Percentiles rank a stretch among this genome's conserved stretches.
These are phyloP conservation scores for Penicillium sp. DNA, from an alignment of 2,329 filamentous ascomycete species.

Conservation along the genomic window DNA sequence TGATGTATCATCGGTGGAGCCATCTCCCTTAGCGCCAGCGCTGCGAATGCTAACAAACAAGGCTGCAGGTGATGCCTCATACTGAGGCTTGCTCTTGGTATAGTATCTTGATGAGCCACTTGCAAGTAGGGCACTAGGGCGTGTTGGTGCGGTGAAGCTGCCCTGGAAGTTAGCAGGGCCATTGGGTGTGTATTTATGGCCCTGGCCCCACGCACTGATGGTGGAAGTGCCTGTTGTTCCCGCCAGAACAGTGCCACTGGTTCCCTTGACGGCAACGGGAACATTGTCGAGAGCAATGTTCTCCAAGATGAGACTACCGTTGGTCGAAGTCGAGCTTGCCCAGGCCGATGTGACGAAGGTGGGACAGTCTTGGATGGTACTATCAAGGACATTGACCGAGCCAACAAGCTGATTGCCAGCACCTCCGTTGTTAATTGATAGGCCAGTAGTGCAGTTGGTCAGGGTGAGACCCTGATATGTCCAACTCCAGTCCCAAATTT, in stretches of 20 bases:
- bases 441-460: slow-evolving; percentile 59
- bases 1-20: slow-evolving; percentile 63
- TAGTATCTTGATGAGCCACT: slow-evolving; percentile 52
- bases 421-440: slow-evolving; percentile 57
- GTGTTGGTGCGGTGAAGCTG: slow-evolving; percentile 49
- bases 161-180: slow-evolving; percentile 55
- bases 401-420: slow-evolving; percentile 56
- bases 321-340: slow-evolving; percentile 49
- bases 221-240: slow-evolving; percentile 44
- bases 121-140: slow-evolving; percentile 54
- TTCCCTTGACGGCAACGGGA: slow-evolving; percentile 49
- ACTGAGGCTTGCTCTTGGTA: slow-evolving; percentile 61
- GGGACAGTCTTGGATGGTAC: slow-evolving; percentile 56
- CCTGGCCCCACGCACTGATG: slow-evolving; percentile 52
- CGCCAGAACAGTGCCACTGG: slow-evolving; percentile 45
- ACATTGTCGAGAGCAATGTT: slow-evolving; percentile 61
- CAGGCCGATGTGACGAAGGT: slow-evolving; percentile 59
- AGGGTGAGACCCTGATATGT: slow-evolving; percentile 59
- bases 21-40: slow-evolving; percentile 58
- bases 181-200: slow-evolving; percentile 52
- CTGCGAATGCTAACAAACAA: slow-evolving; percentile 54
- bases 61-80: slow-evolving; percentile 47
- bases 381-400: slow-evolving; percentile 64
- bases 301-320: slow-evolving; percentile 61
- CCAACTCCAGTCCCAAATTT: slow-evolving; percentile 67